These are phyloP conservation scores for Physcomitrium patens DNA, from an alignment of 225 moss, liverwort and hornwort species.

Conservation along the genomic window DNA sequence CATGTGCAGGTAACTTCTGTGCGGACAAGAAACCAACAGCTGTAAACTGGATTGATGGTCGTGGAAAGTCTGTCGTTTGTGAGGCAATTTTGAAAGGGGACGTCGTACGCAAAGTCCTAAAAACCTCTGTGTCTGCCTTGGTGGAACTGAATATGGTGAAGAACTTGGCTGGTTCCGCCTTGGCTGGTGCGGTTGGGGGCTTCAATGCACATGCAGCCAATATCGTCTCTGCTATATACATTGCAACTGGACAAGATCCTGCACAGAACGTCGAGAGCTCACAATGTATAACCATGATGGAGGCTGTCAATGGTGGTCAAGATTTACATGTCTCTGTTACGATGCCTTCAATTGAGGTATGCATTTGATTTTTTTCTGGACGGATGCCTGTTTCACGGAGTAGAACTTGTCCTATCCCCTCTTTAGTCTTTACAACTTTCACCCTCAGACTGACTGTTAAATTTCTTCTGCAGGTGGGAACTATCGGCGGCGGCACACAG, in stretches of 20 bases:
- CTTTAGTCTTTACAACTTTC: background rate
- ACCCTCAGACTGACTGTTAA: background rate
- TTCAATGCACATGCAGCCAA: slow-evolving; percentile 75
- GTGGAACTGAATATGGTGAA: slow-evolving; percentile 67
- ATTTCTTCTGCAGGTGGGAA: slow-evolving; percentile 55
- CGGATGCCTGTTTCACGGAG: background rate
- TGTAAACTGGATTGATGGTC: slow-evolving; percentile 72
- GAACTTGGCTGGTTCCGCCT: slow-evolving; percentile 68
- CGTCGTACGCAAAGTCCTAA: slow-evolving; percentile 64
- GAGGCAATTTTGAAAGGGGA: slow-evolving; percentile 57
- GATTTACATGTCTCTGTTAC: slow-evolving; percentile 74
- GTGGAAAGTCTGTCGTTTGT: slow-evolving; percentile 71
- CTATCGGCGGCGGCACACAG: slow-evolving; percentile 68
- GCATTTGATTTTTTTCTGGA: background rate
- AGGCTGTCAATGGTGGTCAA: slow-evolving; percentile 63
- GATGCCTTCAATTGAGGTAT: slow-evolving; percentile 75
- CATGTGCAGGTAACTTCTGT: slow-evolving; percentile 60
- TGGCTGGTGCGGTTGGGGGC: slow-evolving; percentile 70
- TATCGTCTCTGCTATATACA: slow-evolving; percentile 66
- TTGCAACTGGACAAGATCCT: slow-evolving; percentile 73
- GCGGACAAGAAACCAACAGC: slow-evolving; percentile 78
- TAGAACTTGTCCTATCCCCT: background rate
- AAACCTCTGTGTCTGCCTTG: slow-evolving; percentile 66
- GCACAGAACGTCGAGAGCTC: slow-evolving; percentile 75
- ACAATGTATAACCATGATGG: slow-evolving; percentile 78